Evolutionary conservation across 345 rosid species (phyloP), one percentile per base, ranked within the genome.

Genomic region (Acer saccharum): DNA sequence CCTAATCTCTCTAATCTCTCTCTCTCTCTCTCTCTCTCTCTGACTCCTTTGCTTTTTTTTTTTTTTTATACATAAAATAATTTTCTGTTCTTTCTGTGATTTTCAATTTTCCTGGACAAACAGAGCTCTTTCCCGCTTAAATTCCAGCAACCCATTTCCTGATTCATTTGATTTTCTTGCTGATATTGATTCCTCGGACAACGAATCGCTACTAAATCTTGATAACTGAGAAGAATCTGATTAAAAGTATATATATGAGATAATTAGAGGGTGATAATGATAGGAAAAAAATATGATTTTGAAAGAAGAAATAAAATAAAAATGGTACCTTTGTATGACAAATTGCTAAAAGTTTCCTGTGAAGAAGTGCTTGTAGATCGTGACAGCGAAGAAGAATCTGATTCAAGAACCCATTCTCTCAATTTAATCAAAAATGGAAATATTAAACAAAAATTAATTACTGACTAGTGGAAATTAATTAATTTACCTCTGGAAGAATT

Each of bases 401-500:
- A 44, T 2, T 7, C 1, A 55, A 25, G 21, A 54, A 58, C 6
- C 58, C n/a, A 16, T 4, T 54, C n/a, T 54, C 58, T 54, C 20
- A 54, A 16, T 54, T 54, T 12, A 50, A 50, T 50, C 12, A 46
- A 46, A 46, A 25, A 25, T 32, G 4, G 0, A 32, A 32, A 2
- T 7, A 0, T 43, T 43, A 7, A 8, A 43, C 10, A 46, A 46
- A 46, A 11, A 46, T 43, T 10, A 2, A 14, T 46, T 5, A n/a
- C n/a, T 32, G 46, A 43, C 8, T 43, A 43, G 46, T 43, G 50
- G 13, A 46, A 9, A 10, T 9, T 9, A 46, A 46, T 9, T 46
- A 20, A n/a, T 60, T n/a, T 78, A 87, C 91, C 90, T 82, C 86
- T 82, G 0, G 87, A 84, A 29, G 91, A 85, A 23, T 87, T 88